A percentile compares a stretch with the other conserved stretches of the same genome.
Evolutionary conservation across 208 protist genomes (phyloP).

Genomic region (Trypanosoma scelopori): DNA sequence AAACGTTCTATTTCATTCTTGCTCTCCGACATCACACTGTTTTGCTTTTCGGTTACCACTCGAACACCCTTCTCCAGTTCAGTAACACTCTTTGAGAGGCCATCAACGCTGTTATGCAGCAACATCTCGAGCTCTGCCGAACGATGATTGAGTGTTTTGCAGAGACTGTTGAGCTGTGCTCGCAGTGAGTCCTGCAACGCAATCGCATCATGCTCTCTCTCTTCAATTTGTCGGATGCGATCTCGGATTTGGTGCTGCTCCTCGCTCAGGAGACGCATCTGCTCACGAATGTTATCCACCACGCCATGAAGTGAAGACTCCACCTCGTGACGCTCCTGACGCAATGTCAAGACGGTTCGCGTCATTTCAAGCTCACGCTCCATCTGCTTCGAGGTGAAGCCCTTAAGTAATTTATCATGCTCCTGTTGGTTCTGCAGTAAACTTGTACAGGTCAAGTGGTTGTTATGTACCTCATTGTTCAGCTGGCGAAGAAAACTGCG

Average conservation of each 20-base stretch:
- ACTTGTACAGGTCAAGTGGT: constrained; percentile 17
- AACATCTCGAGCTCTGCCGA: constrained; percentile 5
- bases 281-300: constrained; percentile 12
- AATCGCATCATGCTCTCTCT: background rate
- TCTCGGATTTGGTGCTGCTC: constrained; percentile 53
- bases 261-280: constrained; percentile 29
- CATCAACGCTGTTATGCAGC: background rate
- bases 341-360: constrained; percentile 7
- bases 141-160: constrained; percentile 16
- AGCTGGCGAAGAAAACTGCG: constrained; percentile 50
- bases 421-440: constrained; percentile 9
- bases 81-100: constrained; percentile 12
- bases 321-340: constrained; percentile 12
- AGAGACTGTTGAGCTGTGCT: background rate
- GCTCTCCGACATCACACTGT: constrained; percentile 1
- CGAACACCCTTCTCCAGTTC: constrained; percentile 30
- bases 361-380: constrained; percentile 21
- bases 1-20: constrained; percentile 15
- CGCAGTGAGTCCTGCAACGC: background rate
- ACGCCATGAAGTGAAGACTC: constrained; percentile 5
- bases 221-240: constrained; percentile 33
- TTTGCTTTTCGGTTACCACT: constrained; percentile 11
- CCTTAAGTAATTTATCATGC: constrained; percentile 19
- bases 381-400: constrained; percentile 13
- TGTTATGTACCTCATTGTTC: constrained; percentile 46